Evolutionary conservation across 2,329 filamentous ascomycete species (phyloP).

Genomic region (Calonectria naviculata): DNA sequence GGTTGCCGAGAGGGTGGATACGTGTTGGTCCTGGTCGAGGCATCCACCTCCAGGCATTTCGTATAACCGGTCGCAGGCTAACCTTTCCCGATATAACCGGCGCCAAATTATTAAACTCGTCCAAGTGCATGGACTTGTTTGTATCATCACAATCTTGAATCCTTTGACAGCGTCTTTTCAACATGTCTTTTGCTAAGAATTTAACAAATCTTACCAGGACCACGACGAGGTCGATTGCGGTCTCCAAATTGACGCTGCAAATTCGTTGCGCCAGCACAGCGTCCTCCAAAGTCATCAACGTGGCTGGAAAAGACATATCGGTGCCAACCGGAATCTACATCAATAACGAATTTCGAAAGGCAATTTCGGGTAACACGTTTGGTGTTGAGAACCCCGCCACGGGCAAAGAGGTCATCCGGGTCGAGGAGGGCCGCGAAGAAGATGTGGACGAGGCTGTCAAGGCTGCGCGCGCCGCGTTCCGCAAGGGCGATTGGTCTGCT

Average conservation of each 20-base stretch:
- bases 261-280: neutral
- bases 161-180: neutral
- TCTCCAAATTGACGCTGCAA: neutral
- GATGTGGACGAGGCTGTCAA: conserved; percentile 10
- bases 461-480: conserved; percentile 1
- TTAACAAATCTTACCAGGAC: neutral
- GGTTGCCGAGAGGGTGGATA: neutral
- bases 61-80: neutral
- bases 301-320: neutral
- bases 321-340: conserved; percentile 5
- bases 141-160: too few species aligned
- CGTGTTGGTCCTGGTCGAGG: too few species aligned
- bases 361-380: neutral
- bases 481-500: neutral
- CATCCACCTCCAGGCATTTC: neutral
- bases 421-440: neutral
- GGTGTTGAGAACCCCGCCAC: neutral
- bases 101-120: neutral
- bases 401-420: neutral
- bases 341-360: conserved; percentile 5
- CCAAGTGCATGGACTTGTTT: too few species aligned
- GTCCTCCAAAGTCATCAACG: neutral
- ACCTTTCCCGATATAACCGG: neutral
- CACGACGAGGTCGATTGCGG: neutral
- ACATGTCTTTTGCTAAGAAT: neutral